Percentiles rank a stretch among this genome's conserved stretches.
phyloP scores from a whole-genome alignment of 371 early-diverging fungal genomes.

The Lichtheimia hyalospora region DNA sequence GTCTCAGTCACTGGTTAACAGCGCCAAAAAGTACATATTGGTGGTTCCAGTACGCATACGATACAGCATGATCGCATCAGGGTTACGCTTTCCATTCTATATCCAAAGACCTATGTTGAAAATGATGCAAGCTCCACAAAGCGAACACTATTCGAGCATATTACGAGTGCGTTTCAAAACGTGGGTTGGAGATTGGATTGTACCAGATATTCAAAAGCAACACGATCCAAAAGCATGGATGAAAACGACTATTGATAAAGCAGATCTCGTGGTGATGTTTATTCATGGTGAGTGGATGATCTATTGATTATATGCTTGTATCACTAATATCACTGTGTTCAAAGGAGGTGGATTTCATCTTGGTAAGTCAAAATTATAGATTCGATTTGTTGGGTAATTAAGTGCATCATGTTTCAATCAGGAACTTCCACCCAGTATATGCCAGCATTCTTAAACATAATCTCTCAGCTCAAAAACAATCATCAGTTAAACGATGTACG shows the following conservation, averaged over 20 bases:
- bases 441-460: slow-evolving; percentile 11
- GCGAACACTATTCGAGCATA: slow-evolving; percentile 8
- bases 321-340: neutral
- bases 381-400: neutral
- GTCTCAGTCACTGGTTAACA: neutral
- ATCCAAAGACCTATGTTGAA: neutral
- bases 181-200: slow-evolving; percentile 23
- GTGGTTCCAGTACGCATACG: neutral
- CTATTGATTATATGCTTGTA: neutral
- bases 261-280: slow-evolving; percentile 20
- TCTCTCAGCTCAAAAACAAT: slow-evolving; percentile 5
- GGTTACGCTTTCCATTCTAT: neutral
- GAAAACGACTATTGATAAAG: slow-evolving; percentile 6
- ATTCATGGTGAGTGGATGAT: slow-evolving; percentile 19
- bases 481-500: slow-evolving; percentile 9
- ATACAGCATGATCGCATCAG: slow-evolving; percentile 6
- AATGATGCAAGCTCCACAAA: neutral
- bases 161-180: slow-evolving; percentile 6
- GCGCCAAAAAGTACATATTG: neutral
- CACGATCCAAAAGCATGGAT: slow-evolving; percentile 2
- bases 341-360: slow-evolving; percentile 26
- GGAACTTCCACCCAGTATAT: slow-evolving; percentile 20
- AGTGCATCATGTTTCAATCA: neutral
- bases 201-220: slow-evolving; percentile 1
- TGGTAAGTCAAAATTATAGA: slow-evolving; percentile 2